Base-by-base conservation (phyloP, 768 basidiomycete genomes). In the Suillus bovinus region DNA sequence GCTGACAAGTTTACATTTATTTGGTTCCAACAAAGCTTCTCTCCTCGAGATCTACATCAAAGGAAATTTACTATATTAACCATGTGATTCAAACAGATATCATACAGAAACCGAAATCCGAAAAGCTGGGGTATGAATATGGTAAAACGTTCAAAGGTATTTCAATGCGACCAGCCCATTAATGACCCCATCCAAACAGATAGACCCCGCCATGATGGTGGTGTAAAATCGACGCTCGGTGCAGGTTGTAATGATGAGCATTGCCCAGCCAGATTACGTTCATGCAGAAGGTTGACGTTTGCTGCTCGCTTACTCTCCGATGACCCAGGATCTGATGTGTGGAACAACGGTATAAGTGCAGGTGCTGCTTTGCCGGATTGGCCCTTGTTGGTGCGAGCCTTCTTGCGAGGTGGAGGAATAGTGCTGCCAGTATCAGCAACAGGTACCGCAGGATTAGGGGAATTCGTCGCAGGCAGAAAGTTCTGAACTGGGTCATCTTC, bases 171-270 rank as follows among this genome's bases (percentile, higher is more conserved):
- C 73, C 73, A 75, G 3, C 72, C 69, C 66, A 74, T 70, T 58
- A 76, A 22, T 4, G 71, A 70, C 24, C 72, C 73, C 46, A 74
- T 70, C 5, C 76, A 71, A 38, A 66, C 63, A 8, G 75, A 75
- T n/a, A 75, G 53, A 42, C 69, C 76, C 24, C 71, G 68, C 20
- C 75, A 59, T 20, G 75, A 75, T 11, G 74, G 74, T 7, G 75
- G 66, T 0, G 70, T 72, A n/a, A 75, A 74, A 47, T 74, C 63
- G 10, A 76, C 10, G 6, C 24, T 17, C 6, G 38, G 20, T 27
- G 5, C 3, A 27, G 38, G 17, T 27, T 17, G 24, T 13, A 11
- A 11, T 13, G 4, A 24, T 14, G 55, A 39, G 6, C 17, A 7
- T 8, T 6, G 55, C 24, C 20, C 24, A 27, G 24, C 38, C 38